Evolutionary conservation across 257 asterid species (phyloP).

Genomic region (Scutellaria baicalensis): DNA sequence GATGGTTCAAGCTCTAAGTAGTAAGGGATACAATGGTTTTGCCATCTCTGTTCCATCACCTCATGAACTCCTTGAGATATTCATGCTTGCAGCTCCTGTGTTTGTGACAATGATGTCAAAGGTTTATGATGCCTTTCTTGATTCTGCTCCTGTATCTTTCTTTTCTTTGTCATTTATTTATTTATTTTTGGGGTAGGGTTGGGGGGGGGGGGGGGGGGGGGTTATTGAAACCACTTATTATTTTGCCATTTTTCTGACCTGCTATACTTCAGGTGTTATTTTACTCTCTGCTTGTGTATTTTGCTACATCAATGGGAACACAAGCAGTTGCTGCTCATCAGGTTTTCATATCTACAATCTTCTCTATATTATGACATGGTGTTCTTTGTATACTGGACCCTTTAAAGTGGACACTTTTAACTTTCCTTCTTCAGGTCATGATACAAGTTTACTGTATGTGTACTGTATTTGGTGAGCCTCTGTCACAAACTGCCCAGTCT

Average conservation of each 20-base stretch:
- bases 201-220: too few relatives aligned
- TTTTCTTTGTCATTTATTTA: too few relatives aligned
- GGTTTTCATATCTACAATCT: constrained; percentile 30
- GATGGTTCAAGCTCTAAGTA: constrained; percentile 75
- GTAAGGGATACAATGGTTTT: constrained; percentile 82
- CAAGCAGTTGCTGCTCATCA: constrained; percentile 84
- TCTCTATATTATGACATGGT: not conserved
- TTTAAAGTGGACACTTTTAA: not conserved
- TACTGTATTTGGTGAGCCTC: constrained; percentile 91
- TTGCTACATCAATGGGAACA: constrained; percentile 89
- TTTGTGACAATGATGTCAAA: constrained; percentile 90
- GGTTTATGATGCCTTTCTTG: constrained; percentile 38
- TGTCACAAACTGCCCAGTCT: constrained; percentile 95
- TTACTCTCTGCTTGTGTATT: constrained; percentile 83
- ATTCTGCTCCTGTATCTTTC: not conserved
- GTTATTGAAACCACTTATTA: not conserved
- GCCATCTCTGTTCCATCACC: constrained; percentile 72
- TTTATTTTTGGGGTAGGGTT: too few relatives aligned
- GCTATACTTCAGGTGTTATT: constrained; percentile 54
- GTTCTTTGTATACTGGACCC: not conserved
- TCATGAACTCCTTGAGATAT: constrained; percentile 57
- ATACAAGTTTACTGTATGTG: constrained; percentile 77
- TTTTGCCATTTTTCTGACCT: constrained; percentile 17
- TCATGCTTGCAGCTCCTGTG: constrained; percentile 89
- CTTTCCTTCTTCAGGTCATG: constrained; percentile 59